Base-by-base conservation (phyloP, 176 grass and related monocot species). In the Aechmea fasciata region DNA sequence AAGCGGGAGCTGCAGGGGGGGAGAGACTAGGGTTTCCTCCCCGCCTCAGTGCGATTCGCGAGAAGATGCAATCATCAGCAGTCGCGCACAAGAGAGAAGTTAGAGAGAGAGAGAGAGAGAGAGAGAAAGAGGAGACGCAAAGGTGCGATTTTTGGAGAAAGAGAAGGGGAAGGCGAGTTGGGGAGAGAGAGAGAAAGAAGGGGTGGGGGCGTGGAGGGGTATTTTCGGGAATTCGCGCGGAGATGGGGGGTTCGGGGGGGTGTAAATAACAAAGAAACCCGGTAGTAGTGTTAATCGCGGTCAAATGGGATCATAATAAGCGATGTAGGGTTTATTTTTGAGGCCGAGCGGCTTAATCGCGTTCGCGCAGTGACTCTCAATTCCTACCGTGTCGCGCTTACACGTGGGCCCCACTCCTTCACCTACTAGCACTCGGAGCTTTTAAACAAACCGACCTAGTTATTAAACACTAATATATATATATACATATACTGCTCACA, bases 21-120 rank as follows among this genome's bases (percentile, higher is more conserved):
- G 72, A 63, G 73, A 51, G 73, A 69, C 72, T 82, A 66, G 67
- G 15, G 15, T 74, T 68, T 74, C 63, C 62, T 57, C 66, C 77
- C 71, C 77, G 57, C 64, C 65, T 82, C 79, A 82, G 65, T 82
- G 54, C 51, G 71, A 82, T 61, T 49, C 71, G 71, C 67, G 72
- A 74, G 79, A 82, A 54, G 52, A 67, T 47, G 71, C 11, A 65
- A 75, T 82, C 71, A 82, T 82, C 51, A 47, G 49, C 57, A 48
- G 65, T 25, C 12, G 23, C 11, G 8, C 66, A 52, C 13, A 13
- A 14, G 28, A 71, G 59, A 47, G 71, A 53, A 9, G 25, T 14
- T 23, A 29, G 23, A 47, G 50, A 53, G 22, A 55, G 1, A 47
- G n/a, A 68, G 63, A 51, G 13, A 49, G 22, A 23, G 22, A 23